These are phyloP conservation scores for Calocybe gambosa DNA, from an alignment of 1,284 basidiomycete species.

Conservation along the genomic window DNA sequence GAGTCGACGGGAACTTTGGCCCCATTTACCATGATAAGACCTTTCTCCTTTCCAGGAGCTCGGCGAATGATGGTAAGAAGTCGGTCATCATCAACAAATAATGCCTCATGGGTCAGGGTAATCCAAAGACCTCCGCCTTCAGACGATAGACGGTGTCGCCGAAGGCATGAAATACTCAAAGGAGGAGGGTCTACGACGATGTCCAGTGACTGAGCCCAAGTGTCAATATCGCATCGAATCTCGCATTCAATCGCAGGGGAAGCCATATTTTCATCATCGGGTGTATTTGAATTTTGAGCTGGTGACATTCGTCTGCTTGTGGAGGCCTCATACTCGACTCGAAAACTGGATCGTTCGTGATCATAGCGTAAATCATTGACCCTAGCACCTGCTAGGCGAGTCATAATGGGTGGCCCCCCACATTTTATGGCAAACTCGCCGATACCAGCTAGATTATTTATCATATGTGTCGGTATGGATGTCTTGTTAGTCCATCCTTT, in stretches of 20 bases:
- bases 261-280: slow-evolving; percentile 13
- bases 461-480: slow-evolving; percentile 89
- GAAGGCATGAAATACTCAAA: slow-evolving; percentile 75
- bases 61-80: slow-evolving; percentile 72
- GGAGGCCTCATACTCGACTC: slow-evolving; percentile 80
- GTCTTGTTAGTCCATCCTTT: slow-evolving; percentile 97
- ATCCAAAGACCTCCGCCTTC: slow-evolving; percentile 97
- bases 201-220: slow-evolving; percentile 84
- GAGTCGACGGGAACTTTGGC: slow-evolving; percentile 82
- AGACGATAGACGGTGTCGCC: slow-evolving; percentile 81
- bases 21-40: slow-evolving; percentile 87
- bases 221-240: slow-evolving; percentile 89
- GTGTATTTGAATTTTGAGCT: slow-evolving; percentile 16
- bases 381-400: slow-evolving; percentile 78
- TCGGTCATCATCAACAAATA: slow-evolving; percentile 71
- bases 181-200: slow-evolving; percentile 95
- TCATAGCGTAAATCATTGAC: slow-evolving; percentile 77
- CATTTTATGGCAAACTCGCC: slow-evolving; percentile 94
- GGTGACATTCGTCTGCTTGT: slow-evolving; percentile 36
- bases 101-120: slow-evolving; percentile 83
- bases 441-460: slow-evolving; percentile 78
- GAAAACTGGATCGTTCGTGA: slow-evolving; percentile 78
- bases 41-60: slow-evolving; percentile 72
- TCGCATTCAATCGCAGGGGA: slow-evolving; percentile 82
- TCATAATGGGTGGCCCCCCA: slow-evolving; percentile 88